These are phyloP conservation scores for Agrocybe praecox DNA, from an alignment of 768 basidiomycete genomes.

Conservation along the genomic window DNA sequence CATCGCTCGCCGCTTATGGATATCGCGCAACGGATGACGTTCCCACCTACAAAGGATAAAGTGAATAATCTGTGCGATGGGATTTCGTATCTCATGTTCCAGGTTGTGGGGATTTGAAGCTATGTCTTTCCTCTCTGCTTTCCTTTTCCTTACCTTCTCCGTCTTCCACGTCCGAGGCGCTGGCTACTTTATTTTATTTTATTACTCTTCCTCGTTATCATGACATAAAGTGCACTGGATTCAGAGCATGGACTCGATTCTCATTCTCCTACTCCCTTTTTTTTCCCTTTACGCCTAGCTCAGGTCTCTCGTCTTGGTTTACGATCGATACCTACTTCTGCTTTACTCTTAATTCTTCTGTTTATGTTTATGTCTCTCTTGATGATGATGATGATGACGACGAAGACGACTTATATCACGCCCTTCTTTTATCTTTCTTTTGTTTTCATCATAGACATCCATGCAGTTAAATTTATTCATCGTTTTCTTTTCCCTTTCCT, in stretches of 20 bases:
- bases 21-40: constrained; percentile 31
- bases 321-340: background rate
- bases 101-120: constrained; percentile 15
- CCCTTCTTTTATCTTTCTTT: background rate
- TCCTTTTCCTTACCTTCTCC: background rate
- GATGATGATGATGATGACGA: background rate
- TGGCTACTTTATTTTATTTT: too few relatives aligned
- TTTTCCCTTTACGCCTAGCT: background rate
- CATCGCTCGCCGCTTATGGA: constrained; percentile 29
- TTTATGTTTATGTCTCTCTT: background rate
- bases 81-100: constrained; percentile 39
- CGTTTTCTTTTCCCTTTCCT: background rate
- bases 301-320: background rate
- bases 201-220: background rate
- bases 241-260: background rate
- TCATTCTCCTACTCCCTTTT: background rate
- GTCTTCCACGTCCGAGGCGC: too few relatives aligned
- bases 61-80: constrained; percentile 39
- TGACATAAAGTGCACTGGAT: background rate
- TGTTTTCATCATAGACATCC: background rate
- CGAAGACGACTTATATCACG: background rate
- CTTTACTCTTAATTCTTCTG: background rate
- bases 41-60: constrained; percentile 37
- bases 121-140: background rate
- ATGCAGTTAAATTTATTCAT: background rate